Percentiles rank a stretch among this genome's conserved stretches.
Evolutionary conservation across 2,329 filamentous ascomycete species (phyloP).

Genomic region (Penicillium sp.): DNA sequence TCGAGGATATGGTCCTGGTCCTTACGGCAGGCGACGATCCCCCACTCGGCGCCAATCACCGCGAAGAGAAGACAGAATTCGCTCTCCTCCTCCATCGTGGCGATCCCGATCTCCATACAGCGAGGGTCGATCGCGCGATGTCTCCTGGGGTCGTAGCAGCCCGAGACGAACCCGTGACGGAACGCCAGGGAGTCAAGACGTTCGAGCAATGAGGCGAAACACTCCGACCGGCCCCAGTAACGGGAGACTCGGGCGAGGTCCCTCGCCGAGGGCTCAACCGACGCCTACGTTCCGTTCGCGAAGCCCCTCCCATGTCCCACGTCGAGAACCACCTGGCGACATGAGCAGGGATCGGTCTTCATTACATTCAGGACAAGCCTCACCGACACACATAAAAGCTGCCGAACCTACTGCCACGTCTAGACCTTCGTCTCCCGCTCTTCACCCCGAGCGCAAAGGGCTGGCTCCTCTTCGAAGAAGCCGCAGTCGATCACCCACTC

Average conservation of each 20-base stretch:
- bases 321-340: conserved; percentile 48
- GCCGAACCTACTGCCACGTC: conserved; percentile 55
- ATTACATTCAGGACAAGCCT: conserved; percentile 41
- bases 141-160: conserved; percentile 30
- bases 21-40: conserved; percentile 35
- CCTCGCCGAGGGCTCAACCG: conserved; percentile 24
- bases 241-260: conserved; percentile 27
- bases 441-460: conserved; percentile 52
- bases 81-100: conserved; percentile 38
- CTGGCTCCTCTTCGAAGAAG: conserved; percentile 35
- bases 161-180: conserved; percentile 36
- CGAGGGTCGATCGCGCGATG: conserved; percentile 29
- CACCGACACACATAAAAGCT: conserved; percentile 50
- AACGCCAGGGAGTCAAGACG: conserved; percentile 33
- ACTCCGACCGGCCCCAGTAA: conserved; percentile 27
- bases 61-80: conserved; percentile 36
- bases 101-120: conserved; percentile 40
- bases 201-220: conserved; percentile 34
- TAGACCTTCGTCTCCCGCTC: conserved; percentile 57
- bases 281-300: conserved; percentile 47
- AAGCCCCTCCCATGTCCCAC: conserved; percentile 51
- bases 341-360: conserved; percentile 48
- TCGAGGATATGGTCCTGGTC: conserved; percentile 32
- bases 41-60: conserved; percentile 41
- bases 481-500: conserved; percentile 27